phyloP scores from a whole-genome alignment of 805 yeast species.

The Alloascoidea africana region DNA sequence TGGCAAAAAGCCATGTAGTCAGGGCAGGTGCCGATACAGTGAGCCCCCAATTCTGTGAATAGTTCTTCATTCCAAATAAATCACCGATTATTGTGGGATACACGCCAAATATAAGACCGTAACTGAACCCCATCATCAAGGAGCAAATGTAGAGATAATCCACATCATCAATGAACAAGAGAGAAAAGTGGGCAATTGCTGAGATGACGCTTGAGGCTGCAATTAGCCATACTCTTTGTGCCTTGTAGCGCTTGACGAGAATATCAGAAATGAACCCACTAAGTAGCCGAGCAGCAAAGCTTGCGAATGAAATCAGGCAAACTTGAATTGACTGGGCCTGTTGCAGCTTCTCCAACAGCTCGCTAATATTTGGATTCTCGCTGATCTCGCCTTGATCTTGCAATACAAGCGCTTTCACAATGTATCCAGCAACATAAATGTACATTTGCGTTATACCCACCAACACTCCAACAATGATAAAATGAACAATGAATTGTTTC shows the following conservation, averaged over 20 bases:
- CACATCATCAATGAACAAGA: not conserved
- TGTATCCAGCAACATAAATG: constrained; percentile 59
- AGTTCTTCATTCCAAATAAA: constrained; percentile 47
- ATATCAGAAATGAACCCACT: constrained; percentile 59
- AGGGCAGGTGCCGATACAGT: constrained; percentile 56
- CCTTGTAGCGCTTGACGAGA: constrained; percentile 26
- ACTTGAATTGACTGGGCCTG: constrained; percentile 58
- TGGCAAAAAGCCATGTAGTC: constrained; percentile 36
- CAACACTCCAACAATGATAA: constrained; percentile 35
- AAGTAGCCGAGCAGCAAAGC: constrained; percentile 47
- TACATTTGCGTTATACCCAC: constrained; percentile 61
- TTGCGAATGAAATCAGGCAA: constrained; percentile 45
- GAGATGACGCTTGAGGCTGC: constrained; percentile 20
- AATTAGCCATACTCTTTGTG: constrained; percentile 56
- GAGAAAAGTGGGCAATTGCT: constrained; percentile 16
- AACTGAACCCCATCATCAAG: constrained; percentile 43
- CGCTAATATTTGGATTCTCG: too few species aligned
- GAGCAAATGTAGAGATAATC: not conserved
- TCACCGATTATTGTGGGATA: constrained; percentile 70
- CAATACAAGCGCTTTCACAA: constrained; percentile 32
- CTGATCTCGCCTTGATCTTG: constrained; percentile 13
- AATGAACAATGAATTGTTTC: constrained; percentile 33
- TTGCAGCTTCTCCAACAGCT: constrained; percentile 14
- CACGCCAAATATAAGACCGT: constrained; percentile 59
- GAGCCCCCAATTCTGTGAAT: constrained; percentile 67